A percentile compares a stretch with the other conserved stretches of the same genome.
Conservation (phyloP, 129 eudicot genomes). For the Centrapalus pauciflorus region DNA sequence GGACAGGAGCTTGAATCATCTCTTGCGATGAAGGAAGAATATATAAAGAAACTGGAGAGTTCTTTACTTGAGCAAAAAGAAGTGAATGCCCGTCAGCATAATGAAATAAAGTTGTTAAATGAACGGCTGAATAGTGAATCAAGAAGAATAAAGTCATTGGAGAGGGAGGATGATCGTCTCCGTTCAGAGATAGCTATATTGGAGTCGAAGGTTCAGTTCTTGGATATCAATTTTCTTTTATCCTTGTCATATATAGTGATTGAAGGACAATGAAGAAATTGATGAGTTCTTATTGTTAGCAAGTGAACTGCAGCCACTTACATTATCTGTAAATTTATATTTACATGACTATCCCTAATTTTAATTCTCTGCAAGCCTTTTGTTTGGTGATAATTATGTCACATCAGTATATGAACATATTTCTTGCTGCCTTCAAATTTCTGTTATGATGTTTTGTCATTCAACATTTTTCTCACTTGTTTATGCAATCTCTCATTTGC, state of each 20-base stretch:
- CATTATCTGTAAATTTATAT: too few species aligned
- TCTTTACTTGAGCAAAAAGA: constrained; percentile 54
- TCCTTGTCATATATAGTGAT: too few species aligned
- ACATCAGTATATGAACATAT: background rate
- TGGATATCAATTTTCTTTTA: background rate
- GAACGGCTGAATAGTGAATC: constrained; percentile 75
- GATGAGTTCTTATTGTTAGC: too few species aligned
- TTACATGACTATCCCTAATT: too few species aligned
- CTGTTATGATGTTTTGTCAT: background rate
- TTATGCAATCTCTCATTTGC: constrained; percentile 22
- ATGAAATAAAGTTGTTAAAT: constrained; percentile 63
- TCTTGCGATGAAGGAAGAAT: constrained; percentile 63
- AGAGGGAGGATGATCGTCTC: constrained; percentile 87
- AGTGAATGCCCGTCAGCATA: constrained; percentile 47
- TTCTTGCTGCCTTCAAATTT: background rate
- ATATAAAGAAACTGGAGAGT: constrained; percentile 58
- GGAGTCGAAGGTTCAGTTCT: constrained; percentile 78
- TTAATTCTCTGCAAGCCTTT: too few species aligned
- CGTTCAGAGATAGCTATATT: constrained; percentile 84
- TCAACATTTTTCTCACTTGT: background rate
- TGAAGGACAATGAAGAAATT: too few species aligned
- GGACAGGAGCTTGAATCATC: constrained; percentile 77
- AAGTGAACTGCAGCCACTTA: too few species aligned
- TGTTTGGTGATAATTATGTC: too few species aligned
- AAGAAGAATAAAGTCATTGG: constrained; percentile 74